A percentile compares a stretch with the other conserved stretches of the same genome.
Evolutionary conservation across 225 moss, liverwort and hornwort genomes (phyloP).

Genomic region (Asterella californica): DNA sequence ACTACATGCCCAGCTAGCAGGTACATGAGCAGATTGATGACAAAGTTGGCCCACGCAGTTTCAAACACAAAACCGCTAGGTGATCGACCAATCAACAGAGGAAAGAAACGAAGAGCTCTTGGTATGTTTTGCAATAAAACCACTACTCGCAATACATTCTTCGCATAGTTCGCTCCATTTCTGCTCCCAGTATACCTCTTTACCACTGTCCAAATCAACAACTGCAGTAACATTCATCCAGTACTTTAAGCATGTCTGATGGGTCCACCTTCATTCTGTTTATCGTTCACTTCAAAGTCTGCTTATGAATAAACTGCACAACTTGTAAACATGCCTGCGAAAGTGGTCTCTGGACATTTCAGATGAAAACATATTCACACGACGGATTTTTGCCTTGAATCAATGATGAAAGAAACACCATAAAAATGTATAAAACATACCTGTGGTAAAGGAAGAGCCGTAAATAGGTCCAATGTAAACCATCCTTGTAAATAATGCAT

Average conservation of each 20-base stretch:
- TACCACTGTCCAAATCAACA: conserved; percentile 65
- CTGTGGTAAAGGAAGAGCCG: conserved; percentile 76
- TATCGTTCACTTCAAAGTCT: neutral
- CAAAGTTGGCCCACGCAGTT: conserved; percentile 84
- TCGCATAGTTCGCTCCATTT: conserved; percentile 58
- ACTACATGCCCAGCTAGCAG: conserved; percentile 73
- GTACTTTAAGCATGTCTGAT: neutral
- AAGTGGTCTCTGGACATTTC: neutral
- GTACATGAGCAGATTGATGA: conserved; percentile 73
- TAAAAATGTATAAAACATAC: conserved; percentile 27
- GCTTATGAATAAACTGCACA: neutral
- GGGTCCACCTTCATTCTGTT: no score
- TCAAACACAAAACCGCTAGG: conserved; percentile 73
- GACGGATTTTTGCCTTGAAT: neutral
- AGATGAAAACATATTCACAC: neutral
- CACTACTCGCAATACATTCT: conserved; percentile 52
- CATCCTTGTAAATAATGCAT: conserved; percentile 53
- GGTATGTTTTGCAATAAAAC: conserved; percentile 75
- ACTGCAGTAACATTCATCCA: conserved; percentile 36
- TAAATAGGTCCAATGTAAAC: conserved; percentile 58
- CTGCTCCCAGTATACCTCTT: conserved; percentile 24
- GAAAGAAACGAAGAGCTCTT: conserved; percentile 53
- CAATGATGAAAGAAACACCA: neutral
- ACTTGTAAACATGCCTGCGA: neutral
- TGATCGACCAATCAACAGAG: conserved; percentile 54